A percentile compares a stretch with the other conserved stretches of the same genome.
Evolutionary conservation across 176 grass and related monocot genomes (phyloP).

Genomic region (Bolboschoenus planiculmis): DNA sequence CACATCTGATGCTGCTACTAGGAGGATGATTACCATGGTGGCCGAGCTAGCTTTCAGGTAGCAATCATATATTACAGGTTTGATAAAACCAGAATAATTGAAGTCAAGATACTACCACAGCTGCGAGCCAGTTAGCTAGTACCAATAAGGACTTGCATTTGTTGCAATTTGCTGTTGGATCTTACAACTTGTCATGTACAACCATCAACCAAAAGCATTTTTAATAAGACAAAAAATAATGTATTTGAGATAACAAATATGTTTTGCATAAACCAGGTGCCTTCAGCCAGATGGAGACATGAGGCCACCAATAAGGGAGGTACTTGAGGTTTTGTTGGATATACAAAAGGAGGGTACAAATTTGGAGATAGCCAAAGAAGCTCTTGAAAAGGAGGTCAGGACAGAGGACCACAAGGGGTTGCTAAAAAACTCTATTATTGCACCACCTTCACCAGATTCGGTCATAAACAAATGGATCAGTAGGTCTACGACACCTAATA

Average conservation of each 20-base stretch:
- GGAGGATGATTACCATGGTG: conserved; percentile 77
- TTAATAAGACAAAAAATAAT: background rate
- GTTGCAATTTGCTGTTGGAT: background rate
- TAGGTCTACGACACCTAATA: conserved; percentile 54
- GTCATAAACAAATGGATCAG: conserved; percentile 57
- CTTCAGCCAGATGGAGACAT: conserved; percentile 83
- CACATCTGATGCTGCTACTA: conserved; percentile 38
- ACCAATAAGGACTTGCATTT: background rate
- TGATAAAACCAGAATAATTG: background rate
- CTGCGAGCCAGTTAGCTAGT: background rate
- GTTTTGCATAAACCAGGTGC: conserved; percentile 31
- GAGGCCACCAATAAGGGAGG: conserved; percentile 81
- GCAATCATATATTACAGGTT: background rate
- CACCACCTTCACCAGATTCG: conserved; percentile 43
- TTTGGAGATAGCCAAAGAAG: background rate
- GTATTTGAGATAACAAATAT: background rate
- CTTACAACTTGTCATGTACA: background rate
- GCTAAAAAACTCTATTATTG: conserved; percentile 14
- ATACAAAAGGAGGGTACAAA: conserved; percentile 29
- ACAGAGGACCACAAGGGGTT: conserved; percentile 25
- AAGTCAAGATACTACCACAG: background rate
- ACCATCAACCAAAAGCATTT: background rate
- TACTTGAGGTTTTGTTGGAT: conserved; percentile 50
- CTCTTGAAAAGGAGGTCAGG: background rate
- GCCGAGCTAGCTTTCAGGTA: conserved; percentile 84